These are phyloP conservation scores for Venturia asperata DNA, from an alignment of 2,329 filamentous ascomycete species.

Conservation along the genomic window DNA sequence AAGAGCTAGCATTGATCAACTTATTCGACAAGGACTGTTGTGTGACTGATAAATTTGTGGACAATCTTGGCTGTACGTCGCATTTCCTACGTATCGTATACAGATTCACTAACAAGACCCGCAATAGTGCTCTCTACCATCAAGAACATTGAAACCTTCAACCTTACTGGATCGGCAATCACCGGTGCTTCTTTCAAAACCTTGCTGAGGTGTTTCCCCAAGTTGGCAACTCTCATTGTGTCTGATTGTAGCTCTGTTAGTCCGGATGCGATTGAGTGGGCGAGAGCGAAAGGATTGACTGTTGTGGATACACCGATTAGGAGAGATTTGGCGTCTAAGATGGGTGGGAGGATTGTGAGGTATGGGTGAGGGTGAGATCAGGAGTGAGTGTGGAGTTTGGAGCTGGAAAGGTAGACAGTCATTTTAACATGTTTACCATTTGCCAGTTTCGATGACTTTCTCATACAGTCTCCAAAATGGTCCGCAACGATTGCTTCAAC, in stretches of 20 bases:
- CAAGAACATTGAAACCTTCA: background rate
- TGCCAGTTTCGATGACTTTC: too few relatives aligned
- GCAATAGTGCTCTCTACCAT: background rate
- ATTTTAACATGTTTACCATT: too few relatives aligned
- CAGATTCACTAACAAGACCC: background rate
- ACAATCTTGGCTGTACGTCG: background rate
- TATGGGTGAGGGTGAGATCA: background rate
- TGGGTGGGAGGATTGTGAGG: background rate
- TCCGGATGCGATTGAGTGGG: constrained; percentile 19
- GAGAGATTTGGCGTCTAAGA: background rate
- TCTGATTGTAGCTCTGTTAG: constrained; percentile 12
- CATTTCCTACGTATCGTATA: too few relatives aligned
- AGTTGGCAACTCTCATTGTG: background rate
- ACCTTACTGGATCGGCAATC: constrained; percentile 1
- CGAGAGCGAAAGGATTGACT: background rate
- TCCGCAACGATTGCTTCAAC: too few relatives aligned
- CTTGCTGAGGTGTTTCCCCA: background rate
- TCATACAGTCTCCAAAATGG: too few relatives aligned
- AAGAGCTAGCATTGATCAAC: background rate
- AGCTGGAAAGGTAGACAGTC: too few relatives aligned
- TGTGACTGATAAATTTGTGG: background rate
- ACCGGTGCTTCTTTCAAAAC: background rate
- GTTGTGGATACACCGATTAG: background rate
- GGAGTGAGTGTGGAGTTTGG: background rate
- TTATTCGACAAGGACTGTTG: constrained; percentile 2